Base-by-base conservation (phyloP, 164 flowering plant genomes). In the Tetrastigma voinierianum region DNA sequence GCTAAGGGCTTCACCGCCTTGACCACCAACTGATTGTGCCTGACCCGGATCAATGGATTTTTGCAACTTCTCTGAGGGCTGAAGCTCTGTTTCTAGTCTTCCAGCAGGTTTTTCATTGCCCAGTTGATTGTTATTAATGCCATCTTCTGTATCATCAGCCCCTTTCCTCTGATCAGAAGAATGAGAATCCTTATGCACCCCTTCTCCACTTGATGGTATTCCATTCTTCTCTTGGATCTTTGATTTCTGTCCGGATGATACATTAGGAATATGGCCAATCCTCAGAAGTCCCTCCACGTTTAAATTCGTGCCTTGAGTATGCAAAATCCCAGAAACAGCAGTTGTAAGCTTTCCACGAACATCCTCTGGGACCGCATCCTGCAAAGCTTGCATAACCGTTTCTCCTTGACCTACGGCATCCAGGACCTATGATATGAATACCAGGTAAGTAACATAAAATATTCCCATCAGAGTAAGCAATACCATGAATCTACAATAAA, bases 301-400 rank as follows among this genome's bases (percentile, higher is more conserved):
- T 58, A 88, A 51, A 59, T 83, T 80, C 32, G 74, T 71, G 12
- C 83, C 85, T 59, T 82, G 86, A 57, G 80, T 65, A 9, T 67
- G 78, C 67, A 87, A 65, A 66, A 95, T 84, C 61, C 73, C 90
- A 75, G 96, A 81, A 65, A 89, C 94, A 74, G 98, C 75, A 65
- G 80, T 66, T 59, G 96, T 86, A 51, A 95, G 89, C 72, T 90
- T 92, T 73, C 77, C 99, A 54, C 97, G 85, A 70, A 88, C 98
- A 77, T 95, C 96, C 64, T 89, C 97, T 32, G 99, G 99, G 51
- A 95, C 96, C 70, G 97, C 99, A 84, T 83, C 97, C 77, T 95
- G 82, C 76, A 95, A 79, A 77, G 99, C 98, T 62, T 81, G 88
- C 76, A 90, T 51, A n/a, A 95, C 52, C 16, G 99, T 84, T 77